A percentile compares a stretch with the other conserved stretches of the same genome.
Conservation (phyloP, 2,329 filamentous ascomycete genomes). For the Colletotrichum cuscutae region DNA sequence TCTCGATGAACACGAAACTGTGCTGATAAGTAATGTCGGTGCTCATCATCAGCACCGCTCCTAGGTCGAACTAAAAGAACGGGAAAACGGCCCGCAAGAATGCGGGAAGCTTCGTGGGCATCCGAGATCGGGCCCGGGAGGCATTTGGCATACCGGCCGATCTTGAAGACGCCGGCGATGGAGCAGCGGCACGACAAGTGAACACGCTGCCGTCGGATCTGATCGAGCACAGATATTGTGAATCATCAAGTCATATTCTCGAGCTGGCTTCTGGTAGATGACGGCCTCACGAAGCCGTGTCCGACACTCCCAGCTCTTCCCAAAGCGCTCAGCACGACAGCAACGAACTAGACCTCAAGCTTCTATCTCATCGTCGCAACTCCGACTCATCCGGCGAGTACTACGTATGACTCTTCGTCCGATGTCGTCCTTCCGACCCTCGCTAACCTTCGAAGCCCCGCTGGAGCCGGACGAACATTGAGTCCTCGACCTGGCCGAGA, state of each 20-base stretch:
- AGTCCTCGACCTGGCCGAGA: background rate
- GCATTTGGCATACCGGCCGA: background rate
- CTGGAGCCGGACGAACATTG: background rate
- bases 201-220: background rate
- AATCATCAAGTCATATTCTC: background rate
- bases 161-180: background rate
- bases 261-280: too few relatives aligned
- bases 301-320: background rate
- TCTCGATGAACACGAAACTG: background rate
- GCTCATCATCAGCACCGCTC: background rate
- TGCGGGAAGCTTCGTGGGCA: background rate
- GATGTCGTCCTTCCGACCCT: background rate
- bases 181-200: background rate
- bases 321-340: background rate
- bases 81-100: background rate
- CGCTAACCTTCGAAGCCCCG: background rate
- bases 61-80: background rate
- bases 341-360: background rate
- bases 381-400: background rate
- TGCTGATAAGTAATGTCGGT: background rate
- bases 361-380: background rate
- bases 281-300: background rate
- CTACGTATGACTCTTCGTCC: background rate
- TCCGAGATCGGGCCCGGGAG: background rate
- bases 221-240: background rate